These are phyloP conservation scores for Phlyctochytrium bullatum DNA, from an alignment of 192 early-diverging fungal genomes.

Conservation along the genomic window DNA sequence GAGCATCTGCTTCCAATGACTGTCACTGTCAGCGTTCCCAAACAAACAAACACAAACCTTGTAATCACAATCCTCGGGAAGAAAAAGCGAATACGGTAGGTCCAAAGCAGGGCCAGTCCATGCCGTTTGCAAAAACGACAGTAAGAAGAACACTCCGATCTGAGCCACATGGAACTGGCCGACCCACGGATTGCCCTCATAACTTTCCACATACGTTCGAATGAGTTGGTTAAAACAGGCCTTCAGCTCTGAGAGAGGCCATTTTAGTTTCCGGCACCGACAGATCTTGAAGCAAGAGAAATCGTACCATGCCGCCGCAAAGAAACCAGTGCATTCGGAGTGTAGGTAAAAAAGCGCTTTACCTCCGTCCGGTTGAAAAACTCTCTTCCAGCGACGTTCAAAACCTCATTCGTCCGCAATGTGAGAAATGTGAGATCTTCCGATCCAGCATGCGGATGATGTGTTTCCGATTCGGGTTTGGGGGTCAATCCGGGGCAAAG, in stretches of 20 bases:
- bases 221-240: neutral
- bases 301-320: neutral
- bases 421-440: too few relatives aligned
- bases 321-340: neutral
- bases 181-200: neutral
- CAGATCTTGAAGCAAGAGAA: neutral
- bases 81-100: conserved; percentile 54
- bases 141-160: conserved; percentile 70
- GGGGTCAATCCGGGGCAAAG: too few relatives aligned
- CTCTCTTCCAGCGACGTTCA: too few relatives aligned
- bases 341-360: neutral
- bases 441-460: too few relatives aligned
- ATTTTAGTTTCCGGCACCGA: neutral
- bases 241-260: neutral
- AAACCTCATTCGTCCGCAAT: too few relatives aligned
- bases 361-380: neutral
- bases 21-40: neutral
- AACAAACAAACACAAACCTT: neutral
- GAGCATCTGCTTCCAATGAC: neutral
- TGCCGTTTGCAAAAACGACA: conserved; percentile 77
- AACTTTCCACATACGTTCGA: neutral
- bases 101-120: conserved; percentile 84
- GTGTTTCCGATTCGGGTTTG: too few relatives aligned
- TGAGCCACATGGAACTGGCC: conserved; percentile 35
- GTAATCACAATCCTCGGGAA: conserved; percentile 42